These are phyloP conservation scores for Herpotrichia juniperi DNA, from an alignment of 2,329 filamentous ascomycete genomes.

Conservation along the genomic window DNA sequence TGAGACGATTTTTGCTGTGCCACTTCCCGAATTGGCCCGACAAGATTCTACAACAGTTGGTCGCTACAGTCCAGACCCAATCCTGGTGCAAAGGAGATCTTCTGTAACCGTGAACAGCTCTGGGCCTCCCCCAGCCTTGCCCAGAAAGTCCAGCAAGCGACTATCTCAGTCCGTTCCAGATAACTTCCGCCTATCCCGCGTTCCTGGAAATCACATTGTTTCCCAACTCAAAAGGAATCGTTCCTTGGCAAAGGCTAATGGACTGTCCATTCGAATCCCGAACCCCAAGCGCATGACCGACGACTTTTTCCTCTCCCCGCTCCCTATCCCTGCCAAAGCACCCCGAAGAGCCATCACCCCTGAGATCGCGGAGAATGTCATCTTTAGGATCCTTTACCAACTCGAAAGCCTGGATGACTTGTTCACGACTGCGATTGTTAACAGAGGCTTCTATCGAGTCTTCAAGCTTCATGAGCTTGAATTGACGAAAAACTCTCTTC, in stretches of 20 bases:
- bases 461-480: slow-evolving; percentile 64
- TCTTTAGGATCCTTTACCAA: slow-evolving; percentile 58
- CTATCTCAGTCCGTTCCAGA: slow-evolving; percentile 28
- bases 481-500: slow-evolving; percentile 58
- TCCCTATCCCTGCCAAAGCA: slow-evolving; percentile 20
- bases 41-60: slow-evolving; percentile 2
- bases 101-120: slow-evolving; percentile 11
- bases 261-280: slow-evolving; percentile 33
- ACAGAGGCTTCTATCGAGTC: slow-evolving; percentile 61
- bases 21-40: background rate
- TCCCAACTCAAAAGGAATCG: slow-evolving; percentile 30
- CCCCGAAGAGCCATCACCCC: slow-evolving; percentile 46
- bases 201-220: slow-evolving; percentile 38
- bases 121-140: slow-evolving; percentile 41
- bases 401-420: slow-evolving; percentile 60
- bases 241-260: slow-evolving; percentile 20
- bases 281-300: slow-evolving; percentile 24
- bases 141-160: slow-evolving; percentile 51
- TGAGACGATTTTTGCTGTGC: slow-evolving; percentile 4
- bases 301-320: slow-evolving; percentile 26
- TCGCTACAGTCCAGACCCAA: background rate
- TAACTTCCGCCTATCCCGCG: slow-evolving; percentile 25
- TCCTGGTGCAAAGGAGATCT: background rate
- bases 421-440: slow-evolving; percentile 60
- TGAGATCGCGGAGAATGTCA: slow-evolving; percentile 55